These are phyloP conservation scores for Solanum lignicaule DNA, from an alignment of 257 asterid species.

Conservation along the genomic window DNA sequence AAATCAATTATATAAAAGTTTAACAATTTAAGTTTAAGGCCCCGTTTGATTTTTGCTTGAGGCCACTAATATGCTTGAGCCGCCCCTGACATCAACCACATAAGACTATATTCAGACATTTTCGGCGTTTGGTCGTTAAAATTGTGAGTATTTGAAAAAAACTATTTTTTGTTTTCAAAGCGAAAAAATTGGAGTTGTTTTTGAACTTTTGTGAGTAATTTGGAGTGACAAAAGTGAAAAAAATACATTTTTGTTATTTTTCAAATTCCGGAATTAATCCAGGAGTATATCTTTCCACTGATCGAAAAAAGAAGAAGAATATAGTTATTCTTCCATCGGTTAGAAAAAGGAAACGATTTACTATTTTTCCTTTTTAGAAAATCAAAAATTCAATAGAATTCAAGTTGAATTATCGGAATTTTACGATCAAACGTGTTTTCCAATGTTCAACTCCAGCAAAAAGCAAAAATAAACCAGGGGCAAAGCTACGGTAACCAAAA, in stretches of 20 bases:
- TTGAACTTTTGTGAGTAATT: neutral
- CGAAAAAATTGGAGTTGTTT: neutral
- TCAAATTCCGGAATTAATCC: neutral
- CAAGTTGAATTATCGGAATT: neutral
- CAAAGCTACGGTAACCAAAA: neutral
- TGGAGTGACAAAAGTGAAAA: neutral
- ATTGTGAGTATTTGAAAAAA: neutral
- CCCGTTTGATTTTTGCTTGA: no score
- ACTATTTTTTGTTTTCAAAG: neutral
- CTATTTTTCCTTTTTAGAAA: neutral
- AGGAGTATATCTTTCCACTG: neutral
- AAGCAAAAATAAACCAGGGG: neutral
- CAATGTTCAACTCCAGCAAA: neutral
- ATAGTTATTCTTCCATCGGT: neutral
- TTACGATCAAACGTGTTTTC: neutral
- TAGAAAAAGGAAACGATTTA: neutral
- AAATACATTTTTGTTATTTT: no score
- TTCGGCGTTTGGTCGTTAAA: neutral
- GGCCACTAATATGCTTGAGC: no score
- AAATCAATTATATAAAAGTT: no score
- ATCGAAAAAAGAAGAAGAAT: no score
- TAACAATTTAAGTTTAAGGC: no score
- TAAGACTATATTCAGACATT: neutral
- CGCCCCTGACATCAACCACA: neutral
- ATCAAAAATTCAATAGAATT: neutral